Evolutionary conservation across 306 rosid species (phyloP).

Genomic region (Glycine latifolia): DNA sequence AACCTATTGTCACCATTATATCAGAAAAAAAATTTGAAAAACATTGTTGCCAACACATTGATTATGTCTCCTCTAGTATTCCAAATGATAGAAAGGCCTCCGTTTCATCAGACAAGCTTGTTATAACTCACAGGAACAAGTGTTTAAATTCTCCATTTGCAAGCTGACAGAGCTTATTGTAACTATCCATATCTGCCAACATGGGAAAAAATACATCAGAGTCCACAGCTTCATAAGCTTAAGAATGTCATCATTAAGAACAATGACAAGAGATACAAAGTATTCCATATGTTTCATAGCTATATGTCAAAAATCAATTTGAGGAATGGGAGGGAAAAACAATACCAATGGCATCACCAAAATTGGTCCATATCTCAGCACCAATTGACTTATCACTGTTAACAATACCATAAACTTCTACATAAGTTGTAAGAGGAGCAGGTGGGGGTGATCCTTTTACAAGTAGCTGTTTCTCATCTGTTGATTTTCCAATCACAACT

Average conservation of each 20-base stretch:
- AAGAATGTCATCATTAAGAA: neutral
- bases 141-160: slow-evolving; percentile 87
- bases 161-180: slow-evolving; percentile 85
- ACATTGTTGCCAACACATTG: slow-evolving; percentile 6
- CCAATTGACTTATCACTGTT: slow-evolving; percentile 74
- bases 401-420: slow-evolving; percentile 90
- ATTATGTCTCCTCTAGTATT: slow-evolving; percentile 21
- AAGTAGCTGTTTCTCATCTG: slow-evolving; percentile 73
- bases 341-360: slow-evolving; percentile 82
- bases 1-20: neutral
- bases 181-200: slow-evolving; percentile 68
- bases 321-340: slow-evolving; percentile 16
- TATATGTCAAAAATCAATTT: slow-evolving; percentile 17
- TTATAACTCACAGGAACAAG: slow-evolving; percentile 67
- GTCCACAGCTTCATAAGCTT: slow-evolving; percentile 23
- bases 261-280: neutral
- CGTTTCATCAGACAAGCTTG: slow-evolving; percentile 28
- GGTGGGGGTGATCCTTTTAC: slow-evolving; percentile 71
- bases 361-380: slow-evolving; percentile 84
- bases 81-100: slow-evolving; percentile 17
- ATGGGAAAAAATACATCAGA: slow-evolving; percentile 23
- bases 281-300: neutral
- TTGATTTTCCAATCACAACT: slow-evolving; percentile 71
- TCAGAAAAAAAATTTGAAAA: neutral
- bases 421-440: slow-evolving; percentile 61